A percentile compares a stretch with the other conserved stretches of the same genome.
Evolutionary conservation across 495 filamentous ascomycete genomes (phyloP).

Genomic region (Annulohypoxylon bovei): DNA sequence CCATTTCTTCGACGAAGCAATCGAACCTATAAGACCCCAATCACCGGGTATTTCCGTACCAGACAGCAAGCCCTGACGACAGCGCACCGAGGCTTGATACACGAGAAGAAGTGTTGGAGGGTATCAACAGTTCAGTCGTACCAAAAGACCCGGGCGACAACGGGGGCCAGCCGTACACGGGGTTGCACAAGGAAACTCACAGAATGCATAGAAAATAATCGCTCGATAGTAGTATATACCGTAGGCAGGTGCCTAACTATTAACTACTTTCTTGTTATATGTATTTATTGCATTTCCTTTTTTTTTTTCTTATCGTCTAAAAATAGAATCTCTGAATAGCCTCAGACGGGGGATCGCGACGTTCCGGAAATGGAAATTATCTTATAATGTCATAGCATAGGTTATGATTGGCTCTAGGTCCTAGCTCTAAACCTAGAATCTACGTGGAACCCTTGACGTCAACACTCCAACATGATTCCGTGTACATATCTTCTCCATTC

Average conservation of each 20-base stretch:
- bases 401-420: background rate
- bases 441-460: constrained; percentile 36
- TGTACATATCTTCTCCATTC: constrained; percentile 17
- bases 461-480: constrained; percentile 24
- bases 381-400: background rate
- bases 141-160: background rate
- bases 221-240: no score
- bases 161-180: background rate
- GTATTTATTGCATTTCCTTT: no score
- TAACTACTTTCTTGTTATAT: no score
- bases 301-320: no score
- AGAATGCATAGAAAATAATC: background rate
- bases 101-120: no score
- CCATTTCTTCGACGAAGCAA: no score
- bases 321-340: background rate
- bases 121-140: no score
- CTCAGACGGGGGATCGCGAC: background rate
- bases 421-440: background rate
- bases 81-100: no score
- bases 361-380: background rate
- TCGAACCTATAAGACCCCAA: no score
- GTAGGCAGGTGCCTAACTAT: no score
- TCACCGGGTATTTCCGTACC: no score
- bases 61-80: no score
- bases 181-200: background rate